These are phyloP conservation scores for Pittosporum tobira DNA, from an alignment of 129 eudicot species.

Conservation along the genomic window DNA sequence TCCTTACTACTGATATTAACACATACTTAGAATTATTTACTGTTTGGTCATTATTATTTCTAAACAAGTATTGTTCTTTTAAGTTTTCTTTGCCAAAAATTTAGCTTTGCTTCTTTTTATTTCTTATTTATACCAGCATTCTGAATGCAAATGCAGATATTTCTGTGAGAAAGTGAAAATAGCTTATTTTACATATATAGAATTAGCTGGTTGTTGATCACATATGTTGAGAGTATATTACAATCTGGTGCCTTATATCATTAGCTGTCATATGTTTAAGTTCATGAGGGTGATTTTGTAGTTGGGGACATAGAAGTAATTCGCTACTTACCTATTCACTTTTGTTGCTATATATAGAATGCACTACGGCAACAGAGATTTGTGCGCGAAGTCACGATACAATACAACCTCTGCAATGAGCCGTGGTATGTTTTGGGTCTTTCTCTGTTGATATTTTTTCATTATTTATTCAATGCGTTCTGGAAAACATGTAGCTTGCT, in stretches of 20 bases:
- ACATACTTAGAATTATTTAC: too few relatives aligned
- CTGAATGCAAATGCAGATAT: not conserved
- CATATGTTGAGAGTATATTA: not conserved
- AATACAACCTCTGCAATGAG: constrained; percentile 89
- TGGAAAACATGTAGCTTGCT: not conserved
- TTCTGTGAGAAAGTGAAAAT: not conserved
- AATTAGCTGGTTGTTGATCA: not conserved
- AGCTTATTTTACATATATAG: too few relatives aligned
- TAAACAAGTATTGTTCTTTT: too few relatives aligned
- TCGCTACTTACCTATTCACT: not conserved
- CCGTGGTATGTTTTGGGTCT: constrained; percentile 59
- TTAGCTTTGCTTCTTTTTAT: too few relatives aligned
- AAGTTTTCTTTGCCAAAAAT: too few relatives aligned
- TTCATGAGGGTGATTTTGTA: not conserved
- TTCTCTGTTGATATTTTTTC: not conserved
- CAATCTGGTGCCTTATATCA: not conserved
- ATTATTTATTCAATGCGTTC: not conserved
- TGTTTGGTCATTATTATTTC: too few relatives aligned
- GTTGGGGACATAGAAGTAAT: not conserved
- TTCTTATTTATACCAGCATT: not conserved
- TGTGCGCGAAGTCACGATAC: constrained; percentile 89
- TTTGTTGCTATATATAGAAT: constrained; percentile 41
- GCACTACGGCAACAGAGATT: constrained; percentile 91
- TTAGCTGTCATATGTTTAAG: not conserved
- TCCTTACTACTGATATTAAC: too few relatives aligned